Conservation (phyloP, 2,329 filamentous ascomycete genomes). For the Gaeumannomyces tritici region DNA sequence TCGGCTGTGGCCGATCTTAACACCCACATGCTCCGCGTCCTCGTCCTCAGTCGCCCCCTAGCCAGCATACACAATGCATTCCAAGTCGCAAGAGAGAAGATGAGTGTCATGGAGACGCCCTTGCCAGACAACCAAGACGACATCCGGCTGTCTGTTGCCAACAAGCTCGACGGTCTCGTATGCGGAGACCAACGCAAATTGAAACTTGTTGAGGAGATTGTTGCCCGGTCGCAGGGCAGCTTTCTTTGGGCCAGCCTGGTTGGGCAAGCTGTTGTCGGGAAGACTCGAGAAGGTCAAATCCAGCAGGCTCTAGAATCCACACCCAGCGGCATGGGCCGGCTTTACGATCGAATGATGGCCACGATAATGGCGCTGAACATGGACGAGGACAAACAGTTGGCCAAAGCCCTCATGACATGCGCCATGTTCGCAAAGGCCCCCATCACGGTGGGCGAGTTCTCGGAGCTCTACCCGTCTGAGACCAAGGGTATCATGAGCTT, state of each 20-base stretch:
- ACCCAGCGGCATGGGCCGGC: background rate
- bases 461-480: background rate
- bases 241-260: conserved; percentile 3
- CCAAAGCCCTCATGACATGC: background rate
- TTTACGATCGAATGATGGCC: background rate
- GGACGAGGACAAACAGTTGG: background rate
- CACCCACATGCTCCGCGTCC: background rate
- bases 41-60: background rate
- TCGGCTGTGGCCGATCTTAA: background rate
- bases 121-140: background rate
- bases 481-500: background rate
- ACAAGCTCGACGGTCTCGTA: background rate
- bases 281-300: background rate
- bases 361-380: background rate
- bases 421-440: background rate
- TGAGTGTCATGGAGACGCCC: background rate
- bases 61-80: background rate
- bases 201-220: background rate
- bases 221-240: background rate
- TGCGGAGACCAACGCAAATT: background rate
- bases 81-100: background rate
- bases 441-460: background rate
- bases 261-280: background rate
- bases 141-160: background rate
- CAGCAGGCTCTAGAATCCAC: background rate